These are phyloP conservation scores for Prunus dulcis DNA, from an alignment of 306 rosid genomes.

Conservation along the genomic window DNA sequence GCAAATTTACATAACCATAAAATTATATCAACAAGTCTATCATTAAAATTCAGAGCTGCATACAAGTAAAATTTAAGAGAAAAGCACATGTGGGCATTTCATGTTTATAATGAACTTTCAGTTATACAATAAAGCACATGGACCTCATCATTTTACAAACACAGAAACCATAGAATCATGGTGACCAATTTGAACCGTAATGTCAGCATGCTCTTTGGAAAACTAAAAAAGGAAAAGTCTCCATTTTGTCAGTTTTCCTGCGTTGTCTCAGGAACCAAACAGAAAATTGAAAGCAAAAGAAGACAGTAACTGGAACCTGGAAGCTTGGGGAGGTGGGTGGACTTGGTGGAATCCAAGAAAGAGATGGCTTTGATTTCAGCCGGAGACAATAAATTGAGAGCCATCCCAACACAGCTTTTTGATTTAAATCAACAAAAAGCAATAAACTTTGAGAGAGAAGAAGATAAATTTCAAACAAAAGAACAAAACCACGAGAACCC, in stretches of 20 bases:
- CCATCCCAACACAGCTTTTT: constrained; percentile 40
- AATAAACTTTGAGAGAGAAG: background rate
- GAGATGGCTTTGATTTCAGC: constrained; percentile 75
- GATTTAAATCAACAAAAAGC: constrained; percentile 10
- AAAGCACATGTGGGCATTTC: background rate
- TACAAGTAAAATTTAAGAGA: background rate
- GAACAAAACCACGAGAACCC: background rate
- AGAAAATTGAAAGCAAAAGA: constrained; percentile 7
- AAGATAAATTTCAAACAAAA: background rate
- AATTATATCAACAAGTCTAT: background rate
- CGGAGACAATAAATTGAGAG: constrained; percentile 65
- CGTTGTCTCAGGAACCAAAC: constrained; percentile 2
- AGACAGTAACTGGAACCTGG: constrained; percentile 46
- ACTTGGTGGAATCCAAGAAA: constrained; percentile 58
- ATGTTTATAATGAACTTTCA: background rate
- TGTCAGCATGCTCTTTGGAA: constrained; percentile 6
- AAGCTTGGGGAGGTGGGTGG: constrained; percentile 51
- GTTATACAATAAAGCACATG: background rate
- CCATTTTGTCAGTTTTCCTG: background rate
- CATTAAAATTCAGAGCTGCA: background rate
- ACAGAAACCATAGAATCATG: background rate
- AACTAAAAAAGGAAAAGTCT: background rate
- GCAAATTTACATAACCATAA: background rate
- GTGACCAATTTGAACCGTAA: background rate
- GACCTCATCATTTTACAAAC: background rate